A percentile compares a stretch with the other conserved stretches of the same genome.
Conservation (phyloP, 2,329 filamentous ascomycete species). For the Aspergillus tamarii region DNA sequence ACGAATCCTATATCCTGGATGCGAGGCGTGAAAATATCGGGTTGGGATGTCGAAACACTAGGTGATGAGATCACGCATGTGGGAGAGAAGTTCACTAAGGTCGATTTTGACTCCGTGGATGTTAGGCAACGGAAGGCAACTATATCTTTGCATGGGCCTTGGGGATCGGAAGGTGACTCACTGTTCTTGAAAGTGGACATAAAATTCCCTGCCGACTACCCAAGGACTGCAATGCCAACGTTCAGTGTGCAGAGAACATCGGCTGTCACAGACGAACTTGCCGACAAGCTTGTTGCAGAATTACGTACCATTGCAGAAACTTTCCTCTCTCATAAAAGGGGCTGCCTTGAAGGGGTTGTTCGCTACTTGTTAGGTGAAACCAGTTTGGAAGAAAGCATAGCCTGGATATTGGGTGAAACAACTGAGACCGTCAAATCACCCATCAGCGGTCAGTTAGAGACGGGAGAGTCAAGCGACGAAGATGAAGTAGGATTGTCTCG, state of each 20-base stretch:
- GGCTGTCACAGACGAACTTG: slow-evolving; percentile 55
- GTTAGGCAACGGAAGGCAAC: slow-evolving; percentile 57
- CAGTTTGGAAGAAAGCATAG: slow-evolving; percentile 60
- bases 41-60: slow-evolving; percentile 57
- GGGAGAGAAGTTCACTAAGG: slow-evolving; percentile 63
- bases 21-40: slow-evolving; percentile 64
- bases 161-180: slow-evolving; percentile 56
- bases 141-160: slow-evolving; percentile 63
- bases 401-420: slow-evolving; percentile 60
- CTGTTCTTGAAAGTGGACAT: slow-evolving; percentile 62
- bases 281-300: slow-evolving; percentile 54
- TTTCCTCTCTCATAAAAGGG: slow-evolving; percentile 56
- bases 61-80: slow-evolving; percentile 65
- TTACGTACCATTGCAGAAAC: slow-evolving; percentile 59
- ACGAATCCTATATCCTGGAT: slow-evolving; percentile 67
- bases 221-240: slow-evolving; percentile 51
- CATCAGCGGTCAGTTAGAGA: slow-evolving; percentile 48
- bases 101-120: slow-evolving; percentile 63
- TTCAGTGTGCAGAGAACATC: slow-evolving; percentile 62
- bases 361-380: slow-evolving; percentile 64
- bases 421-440: slow-evolving; percentile 51
- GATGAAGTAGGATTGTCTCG: slow-evolving; percentile 62
- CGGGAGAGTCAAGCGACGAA: slow-evolving; percentile 83
- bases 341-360: slow-evolving; percentile 64
- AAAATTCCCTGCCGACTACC: slow-evolving; percentile 62